Evolutionary conservation across 148 eudicot species (phyloP), one percentile per base, ranked within the genome.

Genomic region (Chenopodium quinoa): DNA sequence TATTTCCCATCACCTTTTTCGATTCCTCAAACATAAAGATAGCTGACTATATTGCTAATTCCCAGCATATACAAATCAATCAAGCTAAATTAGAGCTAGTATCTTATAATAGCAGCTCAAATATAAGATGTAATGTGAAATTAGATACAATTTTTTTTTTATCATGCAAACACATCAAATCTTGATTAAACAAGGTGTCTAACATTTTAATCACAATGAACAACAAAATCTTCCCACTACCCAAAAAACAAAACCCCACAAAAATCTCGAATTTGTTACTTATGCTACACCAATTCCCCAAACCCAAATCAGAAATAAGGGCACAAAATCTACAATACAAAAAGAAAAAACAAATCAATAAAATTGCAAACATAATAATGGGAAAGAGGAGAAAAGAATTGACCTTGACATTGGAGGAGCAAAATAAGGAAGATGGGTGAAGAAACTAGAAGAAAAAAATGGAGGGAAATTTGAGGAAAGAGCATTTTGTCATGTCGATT

Each of bases 351-450:
- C 1, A 32, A n/a, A 32, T 14, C n/a, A 40, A 11, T 32, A 73
- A 4, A 23, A 32, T 19, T 56, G 62, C 62, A 16, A 54, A 54
- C 19, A 12, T 13, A 16, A 54, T 54, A 54, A 16, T 11, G 60
- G 52, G 63, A 23, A 31, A 13, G 72, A 47, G 14, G 12, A 9
- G 3, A 23, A 66, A 79, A 66, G 79, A 37, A 65, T 52, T 11
- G 13, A 83, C 82, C 85, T 79, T 75, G 85, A 83, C 82, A 83
- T 79, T 75, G 82, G 56, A 46, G 78, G 48, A 83, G 66, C 20
- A 34, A 70, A 4, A 22, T 4, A 40, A 79, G 12, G 52, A 79
- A 52, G 66, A 79, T 6, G 32, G 75, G 25, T 3, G 22, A 17
- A n/a, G 56, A 54, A 79, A 22, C 27, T 32, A 71, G 23, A 31